A percentile compares a stretch with the other conserved stretches of the same genome.
These are phyloP conservation scores for Tetrapyrgos nigripes DNA, from an alignment of 1,284 basidiomycete species.

Conservation along the genomic window DNA sequence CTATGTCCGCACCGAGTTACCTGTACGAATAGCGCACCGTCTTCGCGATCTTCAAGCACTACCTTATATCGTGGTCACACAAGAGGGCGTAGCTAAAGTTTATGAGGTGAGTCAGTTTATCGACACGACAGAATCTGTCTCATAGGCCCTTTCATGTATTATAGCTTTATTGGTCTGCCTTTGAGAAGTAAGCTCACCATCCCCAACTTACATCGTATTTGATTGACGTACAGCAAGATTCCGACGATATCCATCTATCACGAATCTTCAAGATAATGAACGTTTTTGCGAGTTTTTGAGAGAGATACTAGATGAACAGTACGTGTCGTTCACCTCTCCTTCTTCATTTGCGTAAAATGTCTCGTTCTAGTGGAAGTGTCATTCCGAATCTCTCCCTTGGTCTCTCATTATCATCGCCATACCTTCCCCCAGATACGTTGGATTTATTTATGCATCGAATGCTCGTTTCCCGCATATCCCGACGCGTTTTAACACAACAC, in stretches of 20 bases:
- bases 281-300: slow-evolving; percentile 79
- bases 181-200: slow-evolving; percentile 66
- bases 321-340: slow-evolving; percentile 26
- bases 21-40: slow-evolving; percentile 88
- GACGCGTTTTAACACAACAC: slow-evolving; percentile 89
- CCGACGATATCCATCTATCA: slow-evolving; percentile 78
- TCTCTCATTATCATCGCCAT: slow-evolving; percentile 78
- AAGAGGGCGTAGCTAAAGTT: slow-evolving; percentile 84
- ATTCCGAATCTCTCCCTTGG: slow-evolving; percentile 83
- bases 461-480: slow-evolving; percentile 89
- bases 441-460: slow-evolving; percentile 92
- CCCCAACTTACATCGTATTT: slow-evolving; percentile 5
- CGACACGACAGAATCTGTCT: slow-evolving; percentile 4
- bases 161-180: slow-evolving; percentile 83
- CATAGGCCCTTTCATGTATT: neutral
- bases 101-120: slow-evolving; percentile 72
- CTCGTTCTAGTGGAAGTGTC: slow-evolving; percentile 62
- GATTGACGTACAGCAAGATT: slow-evolving; percentile 49
- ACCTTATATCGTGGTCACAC: slow-evolving; percentile 89
- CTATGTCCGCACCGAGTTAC: slow-evolving; percentile 88
- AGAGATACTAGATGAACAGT: slow-evolving; percentile 81
- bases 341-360: neutral
- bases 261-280: slow-evolving; percentile 78
- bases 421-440: slow-evolving; percentile 78
- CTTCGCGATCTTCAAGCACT: slow-evolving; percentile 87